Evolutionary conservation across 192 early-diverging fungal genomes (phyloP), one percentile per base, ranked within the genome.

Genomic region (Coemansia sp.): DNA sequence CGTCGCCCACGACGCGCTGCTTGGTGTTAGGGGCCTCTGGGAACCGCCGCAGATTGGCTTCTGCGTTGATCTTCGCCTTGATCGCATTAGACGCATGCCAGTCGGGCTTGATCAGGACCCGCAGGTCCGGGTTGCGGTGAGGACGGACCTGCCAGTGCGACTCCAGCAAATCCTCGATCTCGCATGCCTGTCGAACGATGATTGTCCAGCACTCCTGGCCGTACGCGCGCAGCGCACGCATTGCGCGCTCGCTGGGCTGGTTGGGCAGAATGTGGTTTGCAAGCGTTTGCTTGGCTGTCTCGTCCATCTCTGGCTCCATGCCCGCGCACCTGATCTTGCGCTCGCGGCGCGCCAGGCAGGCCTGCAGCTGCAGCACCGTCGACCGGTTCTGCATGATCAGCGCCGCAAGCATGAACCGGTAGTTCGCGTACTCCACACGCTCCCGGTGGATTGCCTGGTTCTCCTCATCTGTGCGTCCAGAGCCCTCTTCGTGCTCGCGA

Each of bases 291-390:
- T 57, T 52, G 19, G 68, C 68, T 1, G 68, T 36, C 39, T 69
- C 64, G 60, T 46, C 64, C 59, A 67, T 39, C 18, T 10, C 42
- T 16, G 59, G 19, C 60, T 62, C 62, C 55, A 48, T 47, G 45
- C 39, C 51, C 25, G 73, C 73, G 34, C 27, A 20, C n/a, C 55
- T 34, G 57, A 75, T 66, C 58, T 69, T 75, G 67, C 68, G 68
- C 61, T 75, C 77, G 64, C 77, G 77, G 1, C 77, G 77, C 55
- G 71, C 65, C 77, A 80, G 48, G 48, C 71, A 74, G 4, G 77
- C 77, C 55, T 80, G 77, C 61, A 80, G 71, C 65, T 80, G 77
- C 77, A 80, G 68, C 58, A 80, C 71, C 0, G 60, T 70, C 19
- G 77, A 60, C 35, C 77, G 67, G 65, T 73, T 74, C 58, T 80